Base-by-base conservation (phyloP, 306 rosid genomes). In the Vigna nakashimae region DNA sequence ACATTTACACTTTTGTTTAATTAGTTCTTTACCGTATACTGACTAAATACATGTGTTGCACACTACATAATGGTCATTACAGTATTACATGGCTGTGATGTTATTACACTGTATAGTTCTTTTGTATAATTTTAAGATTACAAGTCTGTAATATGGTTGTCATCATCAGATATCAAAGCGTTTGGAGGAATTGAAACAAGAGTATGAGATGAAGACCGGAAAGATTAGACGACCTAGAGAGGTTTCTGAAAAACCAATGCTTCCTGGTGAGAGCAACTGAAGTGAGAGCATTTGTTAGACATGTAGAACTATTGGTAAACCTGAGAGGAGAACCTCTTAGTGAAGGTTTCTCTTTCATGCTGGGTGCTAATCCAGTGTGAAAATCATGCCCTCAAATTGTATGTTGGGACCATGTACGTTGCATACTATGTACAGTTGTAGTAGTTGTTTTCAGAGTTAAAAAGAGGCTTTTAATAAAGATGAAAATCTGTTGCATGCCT, bases 121-220 rank as follows among this genome's bases (percentile, higher is more conserved):
- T 46, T n/a, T 30, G 45, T 22, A 20, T 52, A 22, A 34, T 22
- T 62, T 38, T 42, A 65, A 16, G 28, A 9, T 67, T 55, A 77
- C 4, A 5, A 45, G 58, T 49, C 57, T 53, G 7, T 6, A 5
- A 55, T 74, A 65, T 78, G 30, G 11, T 83, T 34, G 48, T 80
- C 57, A 64, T 80, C 52, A 64, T 74, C 76, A 94, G 98, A 89
- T 94, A 58, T 88, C 97, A 16, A 91, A 79, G 81, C 91, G 91
- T 62, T 87, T 94, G 82, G 92, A 88, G 83, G 97, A 89, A 74
- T 78, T 91, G 82, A 87, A 59, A 76, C 86, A 64, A 46, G 89
- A 89, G 76, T 92, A 94, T 51, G 95, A 94, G 82, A 83, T 76
- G 80, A 87, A 89, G 86, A 85, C 86, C 18, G 95, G 90, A 56